A percentile compares a stretch with the other conserved stretches of the same genome.
phyloP scores from a whole-genome alignment of 2,329 filamentous ascomycete species.

The Phialemonium atrogriseum region DNA sequence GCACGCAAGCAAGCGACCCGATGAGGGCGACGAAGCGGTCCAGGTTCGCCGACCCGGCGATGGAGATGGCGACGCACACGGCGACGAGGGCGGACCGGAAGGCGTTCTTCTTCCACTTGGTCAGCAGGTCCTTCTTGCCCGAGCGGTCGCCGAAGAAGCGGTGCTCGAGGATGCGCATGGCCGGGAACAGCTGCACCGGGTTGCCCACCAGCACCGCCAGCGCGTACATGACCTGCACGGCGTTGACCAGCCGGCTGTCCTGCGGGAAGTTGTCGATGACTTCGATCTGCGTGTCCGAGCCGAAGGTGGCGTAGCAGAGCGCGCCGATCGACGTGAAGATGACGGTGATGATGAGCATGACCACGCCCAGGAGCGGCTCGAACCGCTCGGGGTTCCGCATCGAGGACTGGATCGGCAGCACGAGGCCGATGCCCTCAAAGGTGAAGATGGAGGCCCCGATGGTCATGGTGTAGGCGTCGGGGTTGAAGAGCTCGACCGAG shows the following conservation, averaged over 20 bases:
- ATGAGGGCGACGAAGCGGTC: slow-evolving; percentile 70
- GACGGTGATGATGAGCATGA: slow-evolving; percentile 67
- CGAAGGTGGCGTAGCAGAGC: slow-evolving; percentile 68
- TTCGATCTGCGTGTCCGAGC: slow-evolving; percentile 59
- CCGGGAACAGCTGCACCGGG: slow-evolving; percentile 68
- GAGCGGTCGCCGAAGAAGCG: slow-evolving; percentile 59
- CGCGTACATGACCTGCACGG: slow-evolving; percentile 67
- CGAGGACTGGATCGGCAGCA: slow-evolving; percentile 67
- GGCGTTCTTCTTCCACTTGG: slow-evolving; percentile 71
- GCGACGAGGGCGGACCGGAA: slow-evolving; percentile 50
- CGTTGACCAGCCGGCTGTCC: slow-evolving; percentile 62
- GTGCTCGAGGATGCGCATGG: slow-evolving; percentile 62
- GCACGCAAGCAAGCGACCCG: slow-evolving; percentile 65
- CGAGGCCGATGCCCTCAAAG: slow-evolving; percentile 70
- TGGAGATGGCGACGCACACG: slow-evolving; percentile 52
- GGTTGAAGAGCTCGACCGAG: slow-evolving; percentile 62
- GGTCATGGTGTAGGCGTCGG: slow-evolving; percentile 59
- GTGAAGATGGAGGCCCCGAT: slow-evolving; percentile 70
- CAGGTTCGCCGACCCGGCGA: slow-evolving; percentile 58
- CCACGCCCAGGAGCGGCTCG: slow-evolving; percentile 52
- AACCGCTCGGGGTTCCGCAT: slow-evolving; percentile 66
- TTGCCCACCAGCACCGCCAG: slow-evolving; percentile 65
- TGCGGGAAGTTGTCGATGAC: slow-evolving; percentile 72
- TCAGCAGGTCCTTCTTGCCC: slow-evolving; percentile 54
- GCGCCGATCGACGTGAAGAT: slow-evolving; percentile 66